Conservation (phyloP, 257 asterid species). For the Apocynum venetum region DNA sequence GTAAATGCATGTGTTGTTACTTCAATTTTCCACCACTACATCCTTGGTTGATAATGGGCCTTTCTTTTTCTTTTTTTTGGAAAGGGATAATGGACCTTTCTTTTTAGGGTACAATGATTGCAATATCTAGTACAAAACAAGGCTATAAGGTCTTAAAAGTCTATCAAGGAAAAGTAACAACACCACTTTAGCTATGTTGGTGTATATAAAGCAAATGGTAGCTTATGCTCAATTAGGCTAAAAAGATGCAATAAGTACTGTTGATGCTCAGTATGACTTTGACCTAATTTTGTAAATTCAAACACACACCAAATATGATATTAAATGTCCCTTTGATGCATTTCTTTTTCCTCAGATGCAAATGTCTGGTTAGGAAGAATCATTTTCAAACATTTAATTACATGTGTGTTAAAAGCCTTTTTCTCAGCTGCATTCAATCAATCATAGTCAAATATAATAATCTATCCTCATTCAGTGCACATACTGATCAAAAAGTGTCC, state of each 20-base stretch:
- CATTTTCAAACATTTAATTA: neutral
- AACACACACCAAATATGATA: neutral
- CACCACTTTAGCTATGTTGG: constrained; percentile 4
- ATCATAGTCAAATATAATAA: no score
- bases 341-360: neutral
- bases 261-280: neutral
- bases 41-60: no score
- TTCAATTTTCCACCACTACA: no score
- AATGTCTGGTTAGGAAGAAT: neutral
- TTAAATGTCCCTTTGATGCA: neutral
- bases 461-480: no score
- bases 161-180: neutral
- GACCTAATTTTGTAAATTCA: neutral
- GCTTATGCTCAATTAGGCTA: constrained; percentile 1
- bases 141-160: neutral
- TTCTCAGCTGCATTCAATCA: no score
- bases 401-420: no score
- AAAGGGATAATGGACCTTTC: no score
- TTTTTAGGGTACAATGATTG: neutral
- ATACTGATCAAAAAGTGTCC: no score
- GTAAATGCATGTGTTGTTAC: no score
- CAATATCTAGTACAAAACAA: neutral
- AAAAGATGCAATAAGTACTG: constrained; percentile 3
- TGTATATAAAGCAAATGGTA: constrained; percentile 7
- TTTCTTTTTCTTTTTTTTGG: no score